Base-by-base conservation (phyloP, 495 filamentous ascomycete genomes). In the Podospora sp. region DNA sequence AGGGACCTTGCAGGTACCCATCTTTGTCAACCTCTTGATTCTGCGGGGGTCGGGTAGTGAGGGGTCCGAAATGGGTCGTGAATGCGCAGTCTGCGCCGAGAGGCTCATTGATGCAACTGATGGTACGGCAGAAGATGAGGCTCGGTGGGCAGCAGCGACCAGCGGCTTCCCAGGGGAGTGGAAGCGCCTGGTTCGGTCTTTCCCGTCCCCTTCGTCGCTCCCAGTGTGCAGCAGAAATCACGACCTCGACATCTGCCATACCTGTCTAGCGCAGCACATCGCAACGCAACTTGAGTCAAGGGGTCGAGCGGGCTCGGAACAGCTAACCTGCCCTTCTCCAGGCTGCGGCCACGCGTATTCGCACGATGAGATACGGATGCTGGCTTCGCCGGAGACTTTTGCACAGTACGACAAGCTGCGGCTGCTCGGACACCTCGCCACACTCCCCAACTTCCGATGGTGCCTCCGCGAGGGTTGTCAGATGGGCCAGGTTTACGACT, bases 391-490 rank as follows among this genome's bases (percentile, higher is more conserved):
- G 12, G 29, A 53, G 27, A 50, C 51, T 1, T 67, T 60, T 35
- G 27, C 55, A 6, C 72, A 70, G 24, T 77, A 75, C 67, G 77
- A 79, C 68, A 24, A 56, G 36, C 68, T 76, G 2, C 46, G 65
- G 0, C 53, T 68, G 21, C 63, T 71, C 22, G 35, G 58, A 6
- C 67, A 69, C 33, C 72, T 81, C 11, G 65, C 72, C 18, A 65
- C 65, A 14, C 70, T 76, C 18, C 75, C 77, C 7, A 69, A 75
- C 65, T 81, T 82, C 73, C 65, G 72, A 0, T 80, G 79, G 77
- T 81, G 80, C 59, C 66, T 76, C 24, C 62, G 62, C 18, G 61
- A 69, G 12, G 66, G 68, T 35, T 82, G 79, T 68, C 50, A 68
- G 7, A 76, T 72, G 6, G 79, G 79, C n/a, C 77, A 82, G 65